Evolutionary conservation across 1,139 yeast genomes (phyloP), one percentile per base, ranked within the genome.

Genomic region (Candida smagusa): DNA sequence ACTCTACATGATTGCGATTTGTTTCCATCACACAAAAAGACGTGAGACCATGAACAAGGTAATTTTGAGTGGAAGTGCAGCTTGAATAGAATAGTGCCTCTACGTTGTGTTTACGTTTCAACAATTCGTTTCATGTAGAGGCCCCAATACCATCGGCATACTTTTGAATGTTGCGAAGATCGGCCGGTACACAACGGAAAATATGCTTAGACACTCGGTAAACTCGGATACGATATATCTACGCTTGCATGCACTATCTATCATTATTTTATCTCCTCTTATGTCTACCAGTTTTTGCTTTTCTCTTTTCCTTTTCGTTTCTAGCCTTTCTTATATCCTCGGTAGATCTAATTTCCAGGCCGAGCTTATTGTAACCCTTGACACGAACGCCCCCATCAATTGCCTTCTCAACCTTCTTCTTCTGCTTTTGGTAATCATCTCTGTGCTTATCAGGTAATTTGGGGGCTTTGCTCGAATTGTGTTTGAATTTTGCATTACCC

Each of bases 391-490:
- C 97, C 41, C 80, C 71, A 9, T 84, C 95, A 48, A 83, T 56
- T 4, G 97, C 97, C 50, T 79, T 80, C 35, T 77, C 79, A 37
- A 87, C 92, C 65, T 86, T 84, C 71, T 82, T 81, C 77, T 85
- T 82, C 59, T 92, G 96, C 49, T 74, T 74, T 43, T 81, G 77
- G 62, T 77, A 94, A 60, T 94, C 94, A 56, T 90, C 96, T 62
- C 98, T 79, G 50, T 69, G 81, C 63, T 77, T 89, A 56, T 89
- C 97, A 9, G 97, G 96, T 35, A 84, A 67, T 57, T 80, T 86
- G 34, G 99, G 99, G 2, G 97, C 92, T 48, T 77, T 77, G 34
- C 68, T 67, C 53, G 77, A 77, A 49, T 81, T 82, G 58, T 94
- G 98, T 59, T 81, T 79, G 70, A 79, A 85, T 50, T 71, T 72